Percentiles rank a stretch among this genome's conserved stretches.
Evolutionary conservation across 257 asterid species (phyloP).

Genomic region (Solanum sitiens): DNA sequence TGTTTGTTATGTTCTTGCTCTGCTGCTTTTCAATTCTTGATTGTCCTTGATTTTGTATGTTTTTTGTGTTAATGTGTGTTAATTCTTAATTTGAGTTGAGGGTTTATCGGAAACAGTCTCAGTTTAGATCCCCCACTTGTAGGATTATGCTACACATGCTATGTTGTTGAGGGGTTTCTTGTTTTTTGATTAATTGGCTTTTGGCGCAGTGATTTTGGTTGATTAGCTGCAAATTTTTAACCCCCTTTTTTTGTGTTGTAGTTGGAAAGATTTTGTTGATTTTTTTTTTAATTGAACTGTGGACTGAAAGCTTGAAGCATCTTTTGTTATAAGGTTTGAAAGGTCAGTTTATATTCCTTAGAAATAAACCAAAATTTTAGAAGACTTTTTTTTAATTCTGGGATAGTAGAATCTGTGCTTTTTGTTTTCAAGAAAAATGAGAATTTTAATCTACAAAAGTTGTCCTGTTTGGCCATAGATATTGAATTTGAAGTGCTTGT

Average conservation of each 20-base stretch:
- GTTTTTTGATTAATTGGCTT: neutral
- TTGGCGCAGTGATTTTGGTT: neutral
- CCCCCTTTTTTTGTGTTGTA: neutral
- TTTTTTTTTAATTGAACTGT: neutral
- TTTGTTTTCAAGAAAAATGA: neutral
- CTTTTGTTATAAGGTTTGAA: neutral
- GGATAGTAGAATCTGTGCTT: neutral
- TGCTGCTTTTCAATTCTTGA: neutral
- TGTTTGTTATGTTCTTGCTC: neutral
- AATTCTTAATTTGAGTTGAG: neutral
- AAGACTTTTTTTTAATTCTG: neutral
- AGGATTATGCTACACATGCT: neutral
- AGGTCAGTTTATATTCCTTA: neutral
- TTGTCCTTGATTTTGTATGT: neutral
- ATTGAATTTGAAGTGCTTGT: neutral
- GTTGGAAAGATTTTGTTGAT: neutral
- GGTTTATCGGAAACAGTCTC: neutral
- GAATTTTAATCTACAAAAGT: neutral
- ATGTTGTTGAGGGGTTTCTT: neutral
- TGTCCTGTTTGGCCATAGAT: neutral
- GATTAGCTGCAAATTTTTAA: neutral
- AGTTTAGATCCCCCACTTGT: neutral
- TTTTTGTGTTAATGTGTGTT: neutral
- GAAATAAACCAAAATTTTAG: neutral
- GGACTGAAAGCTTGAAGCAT: neutral